Conservation (phyloP, 768 basidiomycete genomes). For the Kockovaella imperatae region DNA sequence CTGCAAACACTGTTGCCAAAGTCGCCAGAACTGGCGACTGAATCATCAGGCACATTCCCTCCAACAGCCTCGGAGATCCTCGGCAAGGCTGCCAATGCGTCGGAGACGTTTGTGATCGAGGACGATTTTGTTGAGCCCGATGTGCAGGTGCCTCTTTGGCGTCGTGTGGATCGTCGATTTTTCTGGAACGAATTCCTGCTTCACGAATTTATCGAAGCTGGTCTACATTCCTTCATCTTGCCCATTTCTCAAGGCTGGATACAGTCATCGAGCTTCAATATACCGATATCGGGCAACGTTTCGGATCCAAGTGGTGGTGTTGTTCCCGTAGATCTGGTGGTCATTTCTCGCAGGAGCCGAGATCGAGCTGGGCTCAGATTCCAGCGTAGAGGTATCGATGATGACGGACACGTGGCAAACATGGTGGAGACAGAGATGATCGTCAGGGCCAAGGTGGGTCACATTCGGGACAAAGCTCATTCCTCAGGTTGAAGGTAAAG, state of each 20-base stretch:
- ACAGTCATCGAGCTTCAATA: constrained; percentile 62
- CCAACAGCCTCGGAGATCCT: constrained; percentile 53
- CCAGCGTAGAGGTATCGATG: constrained; percentile 88
- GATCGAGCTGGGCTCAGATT: constrained; percentile 89
- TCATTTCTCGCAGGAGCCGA: constrained; percentile 77
- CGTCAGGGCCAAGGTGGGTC: constrained; percentile 65
- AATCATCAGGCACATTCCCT: constrained; percentile 59
- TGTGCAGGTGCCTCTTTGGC: constrained; percentile 76
- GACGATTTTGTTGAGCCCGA: constrained; percentile 64
- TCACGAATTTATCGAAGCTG: constrained; percentile 76
- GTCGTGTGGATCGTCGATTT: constrained; percentile 77
- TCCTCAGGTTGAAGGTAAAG: constrained; percentile 54
- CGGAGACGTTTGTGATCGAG: constrained; percentile 40
- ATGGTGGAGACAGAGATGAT: constrained; percentile 93
- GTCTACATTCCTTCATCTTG: constrained; percentile 77
- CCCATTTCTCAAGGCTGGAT: constrained; percentile 92
- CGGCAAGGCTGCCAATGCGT: constrained; percentile 4
- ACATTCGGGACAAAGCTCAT: constrained; percentile 7
- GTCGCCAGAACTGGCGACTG: constrained; percentile 8
- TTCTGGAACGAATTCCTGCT: constrained; percentile 95
- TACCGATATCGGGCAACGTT: constrained; percentile 45
- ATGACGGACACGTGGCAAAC: constrained; percentile 86
- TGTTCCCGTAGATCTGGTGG: constrained; percentile 60
- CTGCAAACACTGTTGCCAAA: constrained; percentile 30
- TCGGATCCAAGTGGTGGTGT: constrained; percentile 22